Base-by-base conservation (phyloP, 805 yeast genomes). In the Zygosaccharomyces rouxii region DNA sequence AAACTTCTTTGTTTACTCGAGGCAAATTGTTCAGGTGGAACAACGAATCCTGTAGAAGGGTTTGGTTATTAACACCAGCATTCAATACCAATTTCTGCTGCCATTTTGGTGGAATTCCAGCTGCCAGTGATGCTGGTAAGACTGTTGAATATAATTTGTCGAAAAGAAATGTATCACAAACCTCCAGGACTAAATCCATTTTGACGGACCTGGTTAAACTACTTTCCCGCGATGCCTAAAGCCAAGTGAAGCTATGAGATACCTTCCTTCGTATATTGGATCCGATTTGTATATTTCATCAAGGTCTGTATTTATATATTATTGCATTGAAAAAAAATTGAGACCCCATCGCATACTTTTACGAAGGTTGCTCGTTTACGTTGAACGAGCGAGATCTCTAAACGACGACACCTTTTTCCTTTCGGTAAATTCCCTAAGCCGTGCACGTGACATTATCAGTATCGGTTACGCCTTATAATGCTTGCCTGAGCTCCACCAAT, bases 141-240 rank as follows among this genome's bases (percentile, higher is more conserved):
- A 80, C 52, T 35, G 70, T 70, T 26, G 97, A 86, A 59, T 89
- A 92, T 14, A 80, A 71, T 64, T 73, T 75, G 71, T 94, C 99
- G 44, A 92, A 78, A 25, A 81, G 59, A 58, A 71, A 86, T 42
- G 86, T 75, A 69, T 94, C 99, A 40, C 74, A 70, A 21, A 81
- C 72, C 68, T 94, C 99, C 45, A 94, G 76, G 21, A 89, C 89
- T 62, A 94, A 73, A 84, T 94, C 99, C 99, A 94, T 92, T 19
- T 16, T 9, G 21, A 33, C 16, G 5, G 37, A 33, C 37, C 9
- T 5, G 21, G 37, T 14, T 5, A 14, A 16, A 11, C 37, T 33
- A 16, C 10, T 18, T 33, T 14, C 11, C 37, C 37, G 19, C 26
- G 28, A 14, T 21, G 11, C 25, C 37, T 37, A 10, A 10, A 38